phyloP scores from a whole-genome alignment of 805 yeast genomes.

The Teunomyces gatunensis region DNA sequence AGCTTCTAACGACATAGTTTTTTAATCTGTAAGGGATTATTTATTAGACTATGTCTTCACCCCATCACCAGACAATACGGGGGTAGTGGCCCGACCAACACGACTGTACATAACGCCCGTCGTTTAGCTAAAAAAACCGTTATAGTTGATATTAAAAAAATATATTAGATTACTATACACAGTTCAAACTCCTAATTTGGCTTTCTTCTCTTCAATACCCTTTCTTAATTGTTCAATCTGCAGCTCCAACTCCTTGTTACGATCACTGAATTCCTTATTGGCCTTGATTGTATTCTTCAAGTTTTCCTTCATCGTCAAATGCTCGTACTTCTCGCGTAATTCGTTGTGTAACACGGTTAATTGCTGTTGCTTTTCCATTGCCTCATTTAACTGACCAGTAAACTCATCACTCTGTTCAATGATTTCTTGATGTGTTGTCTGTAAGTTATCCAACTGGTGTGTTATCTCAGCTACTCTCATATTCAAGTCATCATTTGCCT shows the following conservation, averaged over 20 bases:
- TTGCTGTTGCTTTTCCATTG: constrained; percentile 7
- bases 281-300: constrained; percentile 25
- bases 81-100: not conserved
- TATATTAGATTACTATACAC: not conserved
- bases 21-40: not conserved
- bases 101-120: not conserved
- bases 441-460: constrained; percentile 26
- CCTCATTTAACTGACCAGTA: constrained; percentile 11
- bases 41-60: too few relatives aligned
- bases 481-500: constrained; percentile 33
- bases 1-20: not conserved
- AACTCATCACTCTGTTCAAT: constrained; percentile 30
- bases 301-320: constrained; percentile 19
- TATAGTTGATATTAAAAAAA: not conserved
- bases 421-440: constrained; percentile 37
- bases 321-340: constrained; percentile 11
- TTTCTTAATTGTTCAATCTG: constrained; percentile 27
- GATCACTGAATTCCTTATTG: constrained; percentile 34
- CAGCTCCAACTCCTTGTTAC: constrained; percentile 24
- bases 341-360: constrained; percentile 7
- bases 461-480: constrained; percentile 25
- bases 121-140: too few relatives aligned
- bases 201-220: constrained; percentile 24
- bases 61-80: not conserved
- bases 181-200: constrained; percentile 19